A percentile compares a stretch with the other conserved stretches of the same genome.
phyloP scores from a whole-genome alignment of 768 basidiomycete genomes.

The Kockovaella imperatae region DNA sequence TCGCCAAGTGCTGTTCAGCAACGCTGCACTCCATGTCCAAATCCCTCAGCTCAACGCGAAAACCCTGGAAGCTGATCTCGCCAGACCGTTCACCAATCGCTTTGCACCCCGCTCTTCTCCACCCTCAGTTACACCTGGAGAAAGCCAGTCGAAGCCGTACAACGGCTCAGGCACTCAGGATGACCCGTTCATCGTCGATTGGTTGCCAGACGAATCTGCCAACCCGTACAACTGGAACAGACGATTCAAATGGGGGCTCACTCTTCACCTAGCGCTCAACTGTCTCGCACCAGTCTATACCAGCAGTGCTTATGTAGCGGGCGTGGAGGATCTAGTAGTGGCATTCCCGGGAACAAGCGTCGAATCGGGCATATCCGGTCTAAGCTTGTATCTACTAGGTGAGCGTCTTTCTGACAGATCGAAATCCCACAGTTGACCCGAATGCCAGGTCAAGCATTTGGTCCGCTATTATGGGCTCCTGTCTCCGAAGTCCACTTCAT shows the following conservation, averaged over 20 bases:
- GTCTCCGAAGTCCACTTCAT: slow-evolving; percentile 36
- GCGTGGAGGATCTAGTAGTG: not conserved
- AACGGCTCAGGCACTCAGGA: slow-evolving; percentile 22
- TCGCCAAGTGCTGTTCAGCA: too few species aligned
- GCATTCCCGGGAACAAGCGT: slow-evolving; percentile 11
- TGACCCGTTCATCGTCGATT: slow-evolving; percentile 30
- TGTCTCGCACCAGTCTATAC: slow-evolving; percentile 18
- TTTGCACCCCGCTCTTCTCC: too few species aligned
- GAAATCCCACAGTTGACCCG: too few species aligned
- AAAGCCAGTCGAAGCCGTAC: slow-evolving; percentile 8
- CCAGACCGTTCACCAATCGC: too few species aligned
- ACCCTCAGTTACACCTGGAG: too few species aligned
- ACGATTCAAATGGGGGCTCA: slow-evolving; percentile 21
- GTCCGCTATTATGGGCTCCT: slow-evolving; percentile 42
- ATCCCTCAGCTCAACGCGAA: too few species aligned
- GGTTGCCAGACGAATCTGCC: slow-evolving; percentile 18
- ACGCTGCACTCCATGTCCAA: too few species aligned
- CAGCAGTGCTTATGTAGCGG: slow-evolving; percentile 38
- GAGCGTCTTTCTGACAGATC: too few species aligned
- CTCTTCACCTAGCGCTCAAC: slow-evolving; percentile 14
- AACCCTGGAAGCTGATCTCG: too few species aligned
- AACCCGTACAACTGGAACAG: slow-evolving; percentile 30
- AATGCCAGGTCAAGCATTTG: too few species aligned
- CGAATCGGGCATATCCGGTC: slow-evolving; percentile 12
- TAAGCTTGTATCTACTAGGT: slow-evolving; percentile 24